These are phyloP conservation scores for Saccharomycopsis fibuligera DNA, from an alignment of 805 yeast genomes.

Conservation along the genomic window DNA sequence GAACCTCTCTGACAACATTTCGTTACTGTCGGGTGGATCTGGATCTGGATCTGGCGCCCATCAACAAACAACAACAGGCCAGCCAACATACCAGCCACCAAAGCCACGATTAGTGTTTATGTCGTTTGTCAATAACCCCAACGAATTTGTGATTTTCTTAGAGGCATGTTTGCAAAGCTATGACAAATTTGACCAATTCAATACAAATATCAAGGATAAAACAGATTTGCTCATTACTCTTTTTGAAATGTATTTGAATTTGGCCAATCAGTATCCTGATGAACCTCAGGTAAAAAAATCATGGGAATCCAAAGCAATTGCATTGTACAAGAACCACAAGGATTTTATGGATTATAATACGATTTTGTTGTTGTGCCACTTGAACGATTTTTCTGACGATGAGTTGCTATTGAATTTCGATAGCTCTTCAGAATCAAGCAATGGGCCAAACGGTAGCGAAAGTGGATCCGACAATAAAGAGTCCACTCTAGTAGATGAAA, in stretches of 20 bases:
- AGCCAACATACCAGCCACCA: conserved; percentile 85
- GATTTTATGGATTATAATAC: conserved; percentile 48
- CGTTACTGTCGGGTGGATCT: background rate
- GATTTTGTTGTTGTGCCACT: conserved; percentile 49
- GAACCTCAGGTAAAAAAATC: conserved; percentile 33
- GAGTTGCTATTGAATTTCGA: conserved; percentile 6
- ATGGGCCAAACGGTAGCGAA: background rate
- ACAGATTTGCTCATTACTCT: conserved; percentile 70
- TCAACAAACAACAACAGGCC: conserved; percentile 21
- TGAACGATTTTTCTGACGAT: conserved; percentile 30
- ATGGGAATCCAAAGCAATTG: conserved; percentile 65
- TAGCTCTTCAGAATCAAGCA: no score
- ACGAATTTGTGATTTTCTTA: conserved; percentile 83
- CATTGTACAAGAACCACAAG: conserved; percentile 42
- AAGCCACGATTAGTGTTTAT: conserved; percentile 81
- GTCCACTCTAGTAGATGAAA: background rate
- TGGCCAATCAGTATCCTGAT: conserved; percentile 34
- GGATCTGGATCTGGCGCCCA: no score
- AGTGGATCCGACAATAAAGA: conserved; percentile 19
- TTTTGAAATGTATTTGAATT: conserved; percentile 70
- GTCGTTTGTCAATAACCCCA: conserved; percentile 77
- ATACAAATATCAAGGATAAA: conserved; percentile 49
- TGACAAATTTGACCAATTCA: conserved; percentile 63
- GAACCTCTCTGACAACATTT: background rate
- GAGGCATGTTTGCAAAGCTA: conserved; percentile 86